Percentiles rank a stretch among this genome's conserved stretches.
phyloP scores from a whole-genome alignment of 2,329 filamentous ascomycete species.

The Penicillium sp. region DNA sequence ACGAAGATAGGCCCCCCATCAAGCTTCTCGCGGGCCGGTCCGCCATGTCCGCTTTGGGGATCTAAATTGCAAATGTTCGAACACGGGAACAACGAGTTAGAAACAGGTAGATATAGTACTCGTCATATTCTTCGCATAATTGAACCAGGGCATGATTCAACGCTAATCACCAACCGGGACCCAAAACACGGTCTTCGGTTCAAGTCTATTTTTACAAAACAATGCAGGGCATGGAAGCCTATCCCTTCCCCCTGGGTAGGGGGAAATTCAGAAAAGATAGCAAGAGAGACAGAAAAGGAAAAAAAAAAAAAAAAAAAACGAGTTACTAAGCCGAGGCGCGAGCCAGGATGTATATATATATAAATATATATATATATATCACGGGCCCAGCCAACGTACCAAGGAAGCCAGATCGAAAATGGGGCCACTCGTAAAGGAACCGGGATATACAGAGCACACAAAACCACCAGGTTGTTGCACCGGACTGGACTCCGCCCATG shows the following conservation, averaged over 20 bases:
- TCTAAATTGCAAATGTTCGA: background rate
- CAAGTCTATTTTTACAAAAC: slow-evolving; percentile 41
- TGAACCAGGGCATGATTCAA: slow-evolving; percentile 26
- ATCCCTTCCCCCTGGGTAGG: slow-evolving; percentile 9
- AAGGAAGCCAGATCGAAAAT: background rate
- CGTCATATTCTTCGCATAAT: slow-evolving; percentile 37
- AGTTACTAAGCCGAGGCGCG: slow-evolving; percentile 7
- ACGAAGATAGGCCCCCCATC: background rate
- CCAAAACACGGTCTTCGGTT: slow-evolving; percentile 23
- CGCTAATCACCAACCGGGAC: slow-evolving; percentile 38
- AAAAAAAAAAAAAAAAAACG: slow-evolving; percentile 10
- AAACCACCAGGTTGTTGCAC: slow-evolving; percentile 34
- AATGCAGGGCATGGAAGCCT: slow-evolving; percentile 25
- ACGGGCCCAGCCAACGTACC: background rate
- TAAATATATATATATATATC: background rate
- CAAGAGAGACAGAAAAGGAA: slow-evolving; percentile 10
- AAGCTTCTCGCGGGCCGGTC: background rate
- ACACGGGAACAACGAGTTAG: background rate
- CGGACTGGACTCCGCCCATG: slow-evolving; percentile 35
- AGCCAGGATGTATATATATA: background rate
- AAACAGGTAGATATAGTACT: slow-evolving; percentile 12
- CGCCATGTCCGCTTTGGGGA: background rate
- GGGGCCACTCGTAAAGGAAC: slow-evolving; percentile 2
- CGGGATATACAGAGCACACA: slow-evolving; percentile 28
- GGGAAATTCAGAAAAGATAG: slow-evolving; percentile 15